Conservation (phyloP, 768 basidiomycete species). For the Sporobolomyces pararoseus region DNA sequence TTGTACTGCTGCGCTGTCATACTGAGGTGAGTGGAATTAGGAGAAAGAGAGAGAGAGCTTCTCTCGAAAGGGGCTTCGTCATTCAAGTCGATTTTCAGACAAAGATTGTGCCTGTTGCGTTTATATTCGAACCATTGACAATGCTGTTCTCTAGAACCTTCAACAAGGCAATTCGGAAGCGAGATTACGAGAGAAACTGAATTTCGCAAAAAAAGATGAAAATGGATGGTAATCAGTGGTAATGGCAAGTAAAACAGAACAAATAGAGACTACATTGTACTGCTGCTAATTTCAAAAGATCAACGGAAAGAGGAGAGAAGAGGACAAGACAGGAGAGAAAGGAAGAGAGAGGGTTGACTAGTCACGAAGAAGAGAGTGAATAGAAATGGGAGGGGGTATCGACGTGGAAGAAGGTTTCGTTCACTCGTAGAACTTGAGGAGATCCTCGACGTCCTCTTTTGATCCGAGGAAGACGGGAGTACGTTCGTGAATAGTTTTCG, state of each 20-base stretch:
- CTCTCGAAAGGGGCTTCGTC: not conserved
- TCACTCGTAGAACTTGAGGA: constrained; percentile 73
- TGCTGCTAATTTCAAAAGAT: not conserved
- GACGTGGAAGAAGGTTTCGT: not conserved
- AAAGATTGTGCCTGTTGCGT: not conserved
- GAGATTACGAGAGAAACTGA: too few species aligned
- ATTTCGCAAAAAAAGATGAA: too few species aligned
- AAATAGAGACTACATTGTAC: not conserved
- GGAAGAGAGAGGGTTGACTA: too few species aligned
- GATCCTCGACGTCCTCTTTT: constrained; percentile 84
- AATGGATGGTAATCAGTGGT: too few species aligned
- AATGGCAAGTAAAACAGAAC: not conserved
- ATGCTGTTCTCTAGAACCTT: too few species aligned
- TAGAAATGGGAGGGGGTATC: not conserved
- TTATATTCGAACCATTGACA: not conserved
- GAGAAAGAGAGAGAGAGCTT: constrained; percentile 3
- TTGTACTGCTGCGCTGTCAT: not conserved
- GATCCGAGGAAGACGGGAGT: constrained; percentile 90
- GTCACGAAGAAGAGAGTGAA: not conserved
- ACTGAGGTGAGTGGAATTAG: not conserved
- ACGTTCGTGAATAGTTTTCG: constrained; percentile 83
- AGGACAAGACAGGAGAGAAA: not conserved
- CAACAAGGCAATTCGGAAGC: too few species aligned
- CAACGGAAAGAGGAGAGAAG: not conserved
- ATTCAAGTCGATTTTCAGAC: not conserved